Conservation (phyloP, 331 rosid genomes). For the Rosa hybrid region DNA sequence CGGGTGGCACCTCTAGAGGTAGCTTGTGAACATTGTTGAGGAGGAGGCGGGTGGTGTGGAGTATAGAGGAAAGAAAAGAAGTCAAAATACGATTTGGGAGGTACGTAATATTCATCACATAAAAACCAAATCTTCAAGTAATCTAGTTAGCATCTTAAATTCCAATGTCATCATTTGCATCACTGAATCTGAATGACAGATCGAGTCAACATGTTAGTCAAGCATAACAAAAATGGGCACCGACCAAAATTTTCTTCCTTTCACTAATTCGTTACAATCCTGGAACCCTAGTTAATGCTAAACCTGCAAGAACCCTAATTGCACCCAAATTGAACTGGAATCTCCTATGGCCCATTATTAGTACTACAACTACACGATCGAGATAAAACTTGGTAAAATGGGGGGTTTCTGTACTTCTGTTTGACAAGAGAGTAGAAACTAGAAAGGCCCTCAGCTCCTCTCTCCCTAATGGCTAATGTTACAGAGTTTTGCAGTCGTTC, state of each 20-base stretch:
- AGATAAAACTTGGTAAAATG: background rate
- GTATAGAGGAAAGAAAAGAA: too few relatives aligned
- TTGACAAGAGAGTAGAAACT: background rate
- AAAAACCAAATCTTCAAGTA: background rate
- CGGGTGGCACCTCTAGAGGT: too few relatives aligned
- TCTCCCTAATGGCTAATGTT: background rate
- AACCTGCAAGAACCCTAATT: slow-evolving; percentile 5
- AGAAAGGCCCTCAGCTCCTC: background rate
- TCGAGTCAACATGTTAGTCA: slow-evolving; percentile 1
- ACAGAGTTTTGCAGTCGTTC: background rate
- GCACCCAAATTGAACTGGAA: background rate
- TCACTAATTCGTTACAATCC: background rate
- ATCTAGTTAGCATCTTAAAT: background rate
- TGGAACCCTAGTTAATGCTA: background rate
- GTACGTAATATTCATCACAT: background rate
- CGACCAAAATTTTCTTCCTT: background rate
- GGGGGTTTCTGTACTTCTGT: background rate
- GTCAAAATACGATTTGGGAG: background rate
- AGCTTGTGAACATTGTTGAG: too few relatives aligned
- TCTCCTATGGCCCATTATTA: background rate
- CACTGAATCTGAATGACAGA: background rate
- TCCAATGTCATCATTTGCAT: background rate
- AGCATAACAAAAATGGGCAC: background rate
- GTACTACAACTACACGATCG: background rate
- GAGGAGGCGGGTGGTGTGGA: background rate